Evolutionary conservation across 2,329 filamentous ascomycete species (phyloP), one percentile per base, ranked within the genome.

Genomic region (Penicillium sclerotigenum): DNA sequence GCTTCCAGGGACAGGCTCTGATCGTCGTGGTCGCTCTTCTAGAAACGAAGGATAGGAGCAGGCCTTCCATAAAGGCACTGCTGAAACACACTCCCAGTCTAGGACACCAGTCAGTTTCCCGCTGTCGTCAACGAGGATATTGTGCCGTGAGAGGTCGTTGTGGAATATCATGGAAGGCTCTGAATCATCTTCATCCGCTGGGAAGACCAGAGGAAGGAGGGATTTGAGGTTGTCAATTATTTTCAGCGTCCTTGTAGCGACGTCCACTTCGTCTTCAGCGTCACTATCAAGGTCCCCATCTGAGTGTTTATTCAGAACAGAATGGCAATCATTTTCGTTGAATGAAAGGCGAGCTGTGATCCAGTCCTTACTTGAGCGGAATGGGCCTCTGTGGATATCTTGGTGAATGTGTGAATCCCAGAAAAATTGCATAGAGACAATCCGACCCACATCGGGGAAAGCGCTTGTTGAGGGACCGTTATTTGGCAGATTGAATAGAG

Each of bases 71-170:
- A 60, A 38, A 33, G 60, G 62, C 9, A 63, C 48, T 40, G 55
- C 55, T 9, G 60, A 60, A 22, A 64, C 60, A 54, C 55, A 63
- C 47, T 63, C 60, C 62, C 60, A 64, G 42, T 62, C 59, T 42
- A 64, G 13, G 33, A 63, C 9, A 37, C 29, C 57, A 10, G 53
- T 33, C 4, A 63, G 26, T 2, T 62, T 34, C 13, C 61, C 61
- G 26, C n/a, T 45, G 7, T 63, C 57, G 38, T 49, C 18, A n/a
- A 64, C 47, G 7, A 64, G 54, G 9, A 64, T 59, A 47, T 63
- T 64, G 18, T 31, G 54, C 11, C 42, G 29, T n/a, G 42, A 57
- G 28, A 64, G 47, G 47, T 59, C 56, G 13, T 64, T 47, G 37
- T 64, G 56, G 22, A 54, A 31, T 13, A 63, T 14, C 13, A 64